phyloP scores from a whole-genome alignment of 139 green algal genomes.

The Limnomonas spitsbergensis region DNA sequence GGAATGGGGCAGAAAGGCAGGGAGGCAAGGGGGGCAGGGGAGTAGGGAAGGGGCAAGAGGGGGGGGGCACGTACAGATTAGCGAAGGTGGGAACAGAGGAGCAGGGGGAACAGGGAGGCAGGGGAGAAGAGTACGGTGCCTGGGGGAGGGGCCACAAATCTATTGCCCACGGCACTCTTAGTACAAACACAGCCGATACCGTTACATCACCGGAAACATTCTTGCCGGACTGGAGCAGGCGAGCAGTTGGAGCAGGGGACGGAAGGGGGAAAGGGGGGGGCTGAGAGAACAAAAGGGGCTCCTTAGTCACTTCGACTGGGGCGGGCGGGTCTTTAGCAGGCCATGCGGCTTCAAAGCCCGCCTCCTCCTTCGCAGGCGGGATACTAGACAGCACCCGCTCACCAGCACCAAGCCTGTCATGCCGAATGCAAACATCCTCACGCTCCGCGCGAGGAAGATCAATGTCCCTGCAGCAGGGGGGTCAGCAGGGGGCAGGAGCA shows the following conservation, averaged over 20 bases:
- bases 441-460: too few relatives aligned
- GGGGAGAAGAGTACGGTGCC: background rate
- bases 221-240: background rate
- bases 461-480: too few relatives aligned
- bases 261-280: too few relatives aligned
- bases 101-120: background rate
- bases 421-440: slow-evolving; percentile 9
- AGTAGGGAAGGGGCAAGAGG: too few relatives aligned
- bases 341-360: background rate
- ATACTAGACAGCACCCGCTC: background rate
- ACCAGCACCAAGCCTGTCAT: background rate
- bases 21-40: too few relatives aligned
- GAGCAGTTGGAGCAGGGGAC: background rate
- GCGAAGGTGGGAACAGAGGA: too few relatives aligned
- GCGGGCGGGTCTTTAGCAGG: background rate
- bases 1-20: too few relatives aligned
- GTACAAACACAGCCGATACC: too few relatives aligned
- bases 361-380: background rate
- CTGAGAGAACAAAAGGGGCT: background rate
- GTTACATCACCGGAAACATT: too few relatives aligned
- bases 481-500: background rate
- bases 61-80: too few relatives aligned
- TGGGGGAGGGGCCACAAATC: too few relatives aligned
- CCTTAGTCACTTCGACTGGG: background rate
- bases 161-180: too few relatives aligned